Base-by-base conservation (phyloP, 306 rosid species). In the Vachellia pachyceras region DNA sequence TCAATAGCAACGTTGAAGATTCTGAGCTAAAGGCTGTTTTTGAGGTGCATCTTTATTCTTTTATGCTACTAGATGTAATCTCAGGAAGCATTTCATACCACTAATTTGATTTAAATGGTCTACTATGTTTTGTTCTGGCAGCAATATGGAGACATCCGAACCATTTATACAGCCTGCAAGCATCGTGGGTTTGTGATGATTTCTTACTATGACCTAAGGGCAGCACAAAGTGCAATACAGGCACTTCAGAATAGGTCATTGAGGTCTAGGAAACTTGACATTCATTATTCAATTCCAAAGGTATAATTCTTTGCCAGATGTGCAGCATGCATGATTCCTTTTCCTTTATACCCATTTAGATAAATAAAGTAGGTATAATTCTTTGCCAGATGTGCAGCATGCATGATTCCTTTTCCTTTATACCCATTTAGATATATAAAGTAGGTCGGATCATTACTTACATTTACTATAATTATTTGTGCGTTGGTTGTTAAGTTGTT, bases 111-210 rank as follows among this genome's bases (percentile, higher is more conserved):
- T 36, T 63, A 42, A 86, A 68, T 69, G 84, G 70, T 57, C 73
- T 72, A 68, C 29, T 87, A 14, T 65, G 46, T 87, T 77, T 82
- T 84, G 79, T 81, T 77, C 54, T 82, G 84, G 33, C 87, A 91
- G 95, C 86, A 45, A 87, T 88, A 84, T 72, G 95, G 95, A 61
- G 93, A 91, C 66, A 89, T 91, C 63, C 81, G 88, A 76, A 82
- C 86, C 46, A 87, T 87, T 60, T 91, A 91, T 84, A 81, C 93
- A 65, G 88, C 93, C 69, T 84, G 93, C 85, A 91, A 89, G 79
- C 95, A 91, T 82, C 91, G 93, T 68, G 95, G 95, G 41, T 91
- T 91, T 79, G 93, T 91, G 63, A 87, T 91, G 95, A 84, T 91
- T 79, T 84, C 91, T 70, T 91, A 91, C 77, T 85, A 82, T 74